Evolutionary conservation across 164 flowering plant species (phyloP).

Genomic region (Vitis rotundifolia): DNA sequence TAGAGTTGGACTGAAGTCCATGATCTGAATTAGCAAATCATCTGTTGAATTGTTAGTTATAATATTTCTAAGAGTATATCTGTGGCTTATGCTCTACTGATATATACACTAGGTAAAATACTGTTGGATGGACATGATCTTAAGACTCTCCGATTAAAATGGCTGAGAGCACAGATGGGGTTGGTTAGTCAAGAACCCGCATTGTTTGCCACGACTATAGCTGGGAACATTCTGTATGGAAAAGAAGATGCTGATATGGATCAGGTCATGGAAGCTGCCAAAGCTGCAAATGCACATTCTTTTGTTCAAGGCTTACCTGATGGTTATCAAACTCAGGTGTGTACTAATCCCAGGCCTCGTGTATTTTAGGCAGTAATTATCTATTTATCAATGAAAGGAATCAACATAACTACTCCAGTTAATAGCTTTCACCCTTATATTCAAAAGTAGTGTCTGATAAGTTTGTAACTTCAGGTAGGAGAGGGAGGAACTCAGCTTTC

Average conservation of each 20-base stretch:
- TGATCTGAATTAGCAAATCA: too few species aligned
- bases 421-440: too few species aligned
- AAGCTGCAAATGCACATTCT: slow-evolving; percentile 78
- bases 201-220: slow-evolving; percentile 66
- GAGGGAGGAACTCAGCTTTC: slow-evolving; percentile 74
- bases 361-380: too few species aligned
- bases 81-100: neutral
- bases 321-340: slow-evolving; percentile 73
- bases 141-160: slow-evolving; percentile 51
- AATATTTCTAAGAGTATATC: neutral
- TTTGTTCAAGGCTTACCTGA: slow-evolving; percentile 59
- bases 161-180: slow-evolving; percentile 82
- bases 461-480: slow-evolving; percentile 51
- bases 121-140: slow-evolving; percentile 74
- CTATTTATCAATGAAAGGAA: too few species aligned
- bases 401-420: neutral
- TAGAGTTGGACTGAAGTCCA: too few species aligned
- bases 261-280: slow-evolving; percentile 61
- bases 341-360: slow-evolving; percentile 7
- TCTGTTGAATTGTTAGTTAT: too few species aligned
- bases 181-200: slow-evolving; percentile 89
- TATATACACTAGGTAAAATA: slow-evolving; percentile 41
- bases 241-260: slow-evolving; percentile 56
- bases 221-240: slow-evolving; percentile 67
- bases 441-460: neutral